Evolutionary conservation across 192 early-diverging fungal genomes (phyloP), one percentile per base, ranked within the genome.

Genomic region (Podila epicladia): DNA sequence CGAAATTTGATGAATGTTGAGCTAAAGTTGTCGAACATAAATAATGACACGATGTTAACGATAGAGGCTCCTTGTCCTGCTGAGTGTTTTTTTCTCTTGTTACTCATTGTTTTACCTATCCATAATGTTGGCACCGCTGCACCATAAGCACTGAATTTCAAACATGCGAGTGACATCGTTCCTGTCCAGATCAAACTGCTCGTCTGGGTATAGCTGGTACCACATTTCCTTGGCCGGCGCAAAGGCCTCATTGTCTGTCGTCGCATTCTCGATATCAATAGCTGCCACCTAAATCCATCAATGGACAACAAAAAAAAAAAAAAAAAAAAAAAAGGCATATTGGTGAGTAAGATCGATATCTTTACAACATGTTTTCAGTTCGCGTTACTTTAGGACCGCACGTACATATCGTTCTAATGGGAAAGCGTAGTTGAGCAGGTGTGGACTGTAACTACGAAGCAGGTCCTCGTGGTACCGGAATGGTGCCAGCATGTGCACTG

Each of bases 381-480:
- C 35, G 1, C 9, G 9, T 15, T 15, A 0, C 15, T 45, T 17
- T 15, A 4, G 26, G 37, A 41, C 26, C 35, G 48, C 51, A 67
- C 71, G 58, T 69, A 72, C 84, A 71, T 82, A 77, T 48, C 72
- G 65, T 49, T 86, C 74, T 26, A 91, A 66, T 9, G 90, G 90
- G 45, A 91, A 82, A 8, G 59, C 48, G 61, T 88, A 89, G 38
- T 83, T 65, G 28, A 75, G 62, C 15, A 83, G 33, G 9, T 72
- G 68, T 6, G 69, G 67, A 32, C 80, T 64, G 63, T 86, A 88
- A 24, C 87, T 73, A 57, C 82, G 85, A 68, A 86, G 80, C 38
- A 82, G 82, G 77, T 92, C 91, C 48, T 92, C 89, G 45, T 88
- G 73, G 82, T 92, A 92, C 22, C 85, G 77, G 31, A 85, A 71